These are phyloP conservation scores for Citrus reticulata DNA, from an alignment of 345 rosid genomes.

Conservation along the genomic window DNA sequence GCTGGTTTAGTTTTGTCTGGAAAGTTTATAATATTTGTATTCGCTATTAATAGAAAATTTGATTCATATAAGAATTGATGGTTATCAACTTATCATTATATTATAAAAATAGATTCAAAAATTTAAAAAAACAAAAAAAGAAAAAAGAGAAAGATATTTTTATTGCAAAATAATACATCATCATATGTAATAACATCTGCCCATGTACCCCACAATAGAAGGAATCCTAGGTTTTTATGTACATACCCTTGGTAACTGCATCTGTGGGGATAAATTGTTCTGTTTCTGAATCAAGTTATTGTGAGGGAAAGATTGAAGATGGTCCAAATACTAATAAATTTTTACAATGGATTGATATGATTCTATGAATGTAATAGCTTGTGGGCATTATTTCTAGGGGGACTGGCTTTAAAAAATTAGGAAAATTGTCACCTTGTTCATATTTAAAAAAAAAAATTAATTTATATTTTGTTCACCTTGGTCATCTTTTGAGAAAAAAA, in stretches of 20 bases:
- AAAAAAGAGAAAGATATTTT: background rate
- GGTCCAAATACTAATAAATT: background rate
- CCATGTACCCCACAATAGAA: background rate
- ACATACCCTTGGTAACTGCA: background rate
- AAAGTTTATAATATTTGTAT: background rate
- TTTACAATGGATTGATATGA: no score
- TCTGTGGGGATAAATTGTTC: background rate
- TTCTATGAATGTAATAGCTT: no score
- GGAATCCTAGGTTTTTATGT: constrained; percentile 22
- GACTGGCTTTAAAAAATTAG: no score
- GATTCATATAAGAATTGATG: background rate
- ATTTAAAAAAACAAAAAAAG: background rate
- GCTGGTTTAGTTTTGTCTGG: background rate
- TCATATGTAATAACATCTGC: background rate
- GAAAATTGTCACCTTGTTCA: no score
- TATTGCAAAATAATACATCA: background rate
- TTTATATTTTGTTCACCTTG: no score
- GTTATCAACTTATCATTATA: background rate
- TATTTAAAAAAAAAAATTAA: no score
- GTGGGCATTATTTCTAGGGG: no score
- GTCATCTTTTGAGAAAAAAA: no score
- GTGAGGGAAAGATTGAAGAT: background rate
- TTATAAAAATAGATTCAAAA: background rate
- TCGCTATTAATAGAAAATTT: background rate
- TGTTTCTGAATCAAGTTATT: background rate